A percentile compares a stretch with the other conserved stretches of the same genome.
These are phyloP conservation scores for Leccinum fibrillosum DNA, from an alignment of 768 basidiomycete genomes.

Conservation along the genomic window DNA sequence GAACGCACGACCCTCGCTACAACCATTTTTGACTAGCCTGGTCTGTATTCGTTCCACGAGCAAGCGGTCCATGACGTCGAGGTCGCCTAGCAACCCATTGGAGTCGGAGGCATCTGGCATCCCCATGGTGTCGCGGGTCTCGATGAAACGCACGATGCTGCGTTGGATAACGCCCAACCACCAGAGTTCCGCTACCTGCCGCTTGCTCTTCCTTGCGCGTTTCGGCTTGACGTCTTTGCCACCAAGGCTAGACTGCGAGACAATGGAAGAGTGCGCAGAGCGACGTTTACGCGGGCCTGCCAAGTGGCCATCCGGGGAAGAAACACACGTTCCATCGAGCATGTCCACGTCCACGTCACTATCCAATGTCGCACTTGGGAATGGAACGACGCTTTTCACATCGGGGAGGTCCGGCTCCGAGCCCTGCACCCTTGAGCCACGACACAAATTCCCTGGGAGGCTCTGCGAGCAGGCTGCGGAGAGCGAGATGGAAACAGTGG, in stretches of 20 bases:
- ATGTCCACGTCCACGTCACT: conserved; percentile 23
- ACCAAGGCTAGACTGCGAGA: conserved; percentile 16
- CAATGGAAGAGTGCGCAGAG: conserved; percentile 30
- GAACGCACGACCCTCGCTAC: conserved; percentile 18
- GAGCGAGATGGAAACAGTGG: conserved; percentile 38
- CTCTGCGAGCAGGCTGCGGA: conserved; percentile 32
- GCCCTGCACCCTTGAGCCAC: conserved; percentile 6
- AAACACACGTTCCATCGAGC: conserved; percentile 25
- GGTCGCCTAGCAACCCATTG: neutral
- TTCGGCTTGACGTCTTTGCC: conserved; percentile 25
- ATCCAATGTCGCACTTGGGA: conserved; percentile 31
- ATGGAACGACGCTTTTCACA: conserved; percentile 35
- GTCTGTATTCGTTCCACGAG: conserved; percentile 33
- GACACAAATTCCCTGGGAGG: neutral
- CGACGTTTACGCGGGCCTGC: conserved; percentile 30
- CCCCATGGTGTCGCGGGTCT: conserved; percentile 8
- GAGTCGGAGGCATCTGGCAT: conserved; percentile 2
- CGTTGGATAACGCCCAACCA: conserved; percentile 37
- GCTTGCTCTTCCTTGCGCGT: conserved; percentile 31
- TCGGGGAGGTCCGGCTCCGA: conserved; percentile 25
- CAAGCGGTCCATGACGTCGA: conserved; percentile 31
- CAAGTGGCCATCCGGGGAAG: neutral
- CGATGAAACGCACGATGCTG: conserved; percentile 29
- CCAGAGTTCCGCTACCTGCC: conserved; percentile 32
- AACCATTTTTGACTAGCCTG: conserved; percentile 32